Percentiles rank a stretch among this genome's conserved stretches.
These are phyloP conservation scores for Raffaelea arxii DNA, from an alignment of 2,329 filamentous ascomycete species.

Conservation along the genomic window DNA sequence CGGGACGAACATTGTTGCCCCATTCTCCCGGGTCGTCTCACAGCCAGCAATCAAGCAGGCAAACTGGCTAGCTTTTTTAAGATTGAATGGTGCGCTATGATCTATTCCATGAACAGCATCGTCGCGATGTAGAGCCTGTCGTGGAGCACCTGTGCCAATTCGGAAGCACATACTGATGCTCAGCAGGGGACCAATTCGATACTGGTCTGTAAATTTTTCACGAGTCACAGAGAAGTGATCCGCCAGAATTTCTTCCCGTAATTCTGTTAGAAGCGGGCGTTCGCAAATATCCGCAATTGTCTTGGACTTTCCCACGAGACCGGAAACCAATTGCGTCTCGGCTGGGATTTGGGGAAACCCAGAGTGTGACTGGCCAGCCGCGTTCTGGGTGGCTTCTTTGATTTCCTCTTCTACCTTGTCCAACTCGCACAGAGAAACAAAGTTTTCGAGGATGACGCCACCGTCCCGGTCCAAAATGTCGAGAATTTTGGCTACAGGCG, in stretches of 20 bases:
- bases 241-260: neutral
- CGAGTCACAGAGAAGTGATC: neutral
- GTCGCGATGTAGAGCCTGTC: neutral
- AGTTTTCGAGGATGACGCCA: neutral
- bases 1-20: neutral
- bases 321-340: neutral
- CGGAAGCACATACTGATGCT: neutral
- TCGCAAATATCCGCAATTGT: neutral
- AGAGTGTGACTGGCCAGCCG: neutral
- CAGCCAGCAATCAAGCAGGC: neutral
- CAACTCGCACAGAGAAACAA: neutral
- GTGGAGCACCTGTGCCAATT: neutral
- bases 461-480: conserved; percentile 1
- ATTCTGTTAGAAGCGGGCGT: neutral
- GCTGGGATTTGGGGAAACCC: neutral
- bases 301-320: neutral
- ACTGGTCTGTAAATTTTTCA: neutral
- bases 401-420: neutral
- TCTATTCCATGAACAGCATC: neutral
- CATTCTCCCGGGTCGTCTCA: neutral
- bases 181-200: neutral
- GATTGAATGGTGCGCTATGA: neutral
- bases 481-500: neutral
- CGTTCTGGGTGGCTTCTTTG: neutral
- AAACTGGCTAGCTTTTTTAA: neutral